Percentiles rank a stretch among this genome's conserved stretches.
Evolutionary conservation across 768 basidiomycete species (phyloP).

Genomic region (Cubamyces sp.): DNA sequence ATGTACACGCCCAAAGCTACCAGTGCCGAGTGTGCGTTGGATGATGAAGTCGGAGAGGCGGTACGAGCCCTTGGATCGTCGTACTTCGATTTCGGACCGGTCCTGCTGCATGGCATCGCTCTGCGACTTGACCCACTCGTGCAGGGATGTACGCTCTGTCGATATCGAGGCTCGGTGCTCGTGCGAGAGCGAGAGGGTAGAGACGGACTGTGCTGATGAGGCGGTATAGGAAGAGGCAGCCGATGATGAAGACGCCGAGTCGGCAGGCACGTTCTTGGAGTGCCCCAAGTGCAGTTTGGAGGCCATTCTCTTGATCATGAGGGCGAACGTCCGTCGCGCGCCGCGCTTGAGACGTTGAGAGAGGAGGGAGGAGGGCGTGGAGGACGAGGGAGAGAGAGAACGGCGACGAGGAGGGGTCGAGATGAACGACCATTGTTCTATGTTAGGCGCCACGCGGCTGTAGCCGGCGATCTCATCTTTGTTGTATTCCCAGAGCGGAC

Average conservation of each 20-base stretch:
- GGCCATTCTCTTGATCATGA: constrained; percentile 40
- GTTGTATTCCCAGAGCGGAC: constrained; percentile 14
- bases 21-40: constrained; percentile 86
- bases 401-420: neutral
- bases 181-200: constrained; percentile 22
- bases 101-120: constrained; percentile 41
- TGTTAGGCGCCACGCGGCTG: constrained; percentile 15
- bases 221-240: constrained; percentile 25
- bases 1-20: constrained; percentile 97
- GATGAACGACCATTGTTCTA: constrained; percentile 27
- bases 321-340: constrained; percentile 13
- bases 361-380: constrained; percentile 12
- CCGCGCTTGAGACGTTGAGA: constrained; percentile 19
- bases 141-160: constrained; percentile 62
- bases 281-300: constrained; percentile 34
- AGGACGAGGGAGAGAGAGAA: constrained; percentile 5
- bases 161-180: constrained; percentile 72
- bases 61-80: constrained; percentile 67
- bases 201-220: constrained; percentile 16
- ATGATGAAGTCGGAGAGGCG: constrained; percentile 78
- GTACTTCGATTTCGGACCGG: constrained; percentile 38
- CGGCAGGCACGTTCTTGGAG: constrained; percentile 16
- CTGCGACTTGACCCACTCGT: constrained; percentile 48
- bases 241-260: constrained; percentile 29
- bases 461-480: constrained; percentile 17